These are phyloP conservation scores for Yamadazyma blattariae DNA, from an alignment of 1,139 yeast genomes.

Conservation along the genomic window DNA sequence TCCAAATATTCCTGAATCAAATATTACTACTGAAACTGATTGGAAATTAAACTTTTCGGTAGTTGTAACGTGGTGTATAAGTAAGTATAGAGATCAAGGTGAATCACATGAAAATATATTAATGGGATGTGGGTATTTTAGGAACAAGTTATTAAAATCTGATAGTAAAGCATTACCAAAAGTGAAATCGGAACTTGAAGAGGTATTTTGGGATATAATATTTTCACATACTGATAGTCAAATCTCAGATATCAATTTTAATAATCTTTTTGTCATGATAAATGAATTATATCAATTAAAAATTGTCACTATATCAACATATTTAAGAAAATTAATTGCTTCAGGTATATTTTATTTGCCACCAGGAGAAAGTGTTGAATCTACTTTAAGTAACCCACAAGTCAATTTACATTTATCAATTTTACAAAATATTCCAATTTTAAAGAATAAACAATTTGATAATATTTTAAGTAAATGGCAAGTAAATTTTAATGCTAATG, in stretches of 20 bases:
- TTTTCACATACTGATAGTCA: slow-evolving; percentile 34
- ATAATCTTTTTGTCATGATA: slow-evolving; percentile 48
- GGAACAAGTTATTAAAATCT: slow-evolving; percentile 28
- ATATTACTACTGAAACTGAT: slow-evolving; percentile 8
- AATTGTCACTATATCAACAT: slow-evolving; percentile 60
- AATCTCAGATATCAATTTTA: slow-evolving; percentile 16
- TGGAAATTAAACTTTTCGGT: slow-evolving; percentile 43
- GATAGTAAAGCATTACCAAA: slow-evolving; percentile 22
- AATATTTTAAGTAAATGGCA: slow-evolving; percentile 46
- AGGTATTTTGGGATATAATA: slow-evolving; percentile 46
- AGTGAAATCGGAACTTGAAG: slow-evolving; percentile 45
- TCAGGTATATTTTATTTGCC: slow-evolving; percentile 71
- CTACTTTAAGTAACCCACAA: slow-evolving; percentile 18
- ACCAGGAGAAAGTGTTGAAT: slow-evolving; percentile 17
- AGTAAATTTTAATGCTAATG: slow-evolving; percentile 29
- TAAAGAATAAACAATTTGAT: slow-evolving; percentile 50
- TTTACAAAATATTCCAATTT: slow-evolving; percentile 52
- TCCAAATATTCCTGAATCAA: slow-evolving; percentile 17
- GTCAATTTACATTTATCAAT: slow-evolving; percentile 47
- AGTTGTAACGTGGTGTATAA: slow-evolving; percentile 49
- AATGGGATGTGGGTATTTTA: slow-evolving; percentile 38
- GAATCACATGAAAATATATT: slow-evolving; percentile 32
- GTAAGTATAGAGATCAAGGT: slow-evolving; percentile 32
- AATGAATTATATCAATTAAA: slow-evolving; percentile 53
- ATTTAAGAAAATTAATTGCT: slow-evolving; percentile 74